phyloP scores from a whole-genome alignment of 805 yeast species.

The Cyberlindnera saturnus region DNA sequence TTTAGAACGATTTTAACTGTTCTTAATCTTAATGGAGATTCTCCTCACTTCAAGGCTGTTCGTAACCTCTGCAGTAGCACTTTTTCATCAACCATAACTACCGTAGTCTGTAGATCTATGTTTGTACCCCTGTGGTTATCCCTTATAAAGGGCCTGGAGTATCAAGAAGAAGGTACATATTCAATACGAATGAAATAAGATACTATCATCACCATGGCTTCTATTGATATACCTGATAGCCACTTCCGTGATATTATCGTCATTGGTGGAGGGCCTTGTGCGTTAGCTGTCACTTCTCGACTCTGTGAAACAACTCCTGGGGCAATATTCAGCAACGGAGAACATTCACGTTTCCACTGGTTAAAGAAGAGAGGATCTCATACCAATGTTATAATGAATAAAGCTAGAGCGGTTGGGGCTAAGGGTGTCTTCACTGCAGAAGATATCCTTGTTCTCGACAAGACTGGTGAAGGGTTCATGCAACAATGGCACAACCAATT shows the following conservation, averaged over 20 bases:
- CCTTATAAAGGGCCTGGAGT: no score
- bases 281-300: conserved; percentile 35
- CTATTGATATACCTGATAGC: conserved; percentile 6
- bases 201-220: no score
- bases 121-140: no score
- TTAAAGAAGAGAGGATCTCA: conserved; percentile 21
- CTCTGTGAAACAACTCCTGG: conserved; percentile 38
- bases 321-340: conserved; percentile 39
- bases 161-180: no score
- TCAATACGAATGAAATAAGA: no score
- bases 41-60: no score
- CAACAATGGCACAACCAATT: conserved; percentile 42
- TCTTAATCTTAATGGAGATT: no score
- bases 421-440: conserved; percentile 12
- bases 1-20: no score
- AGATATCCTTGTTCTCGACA: conserved; percentile 34
- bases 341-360: conserved; percentile 43
- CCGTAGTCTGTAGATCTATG: no score
- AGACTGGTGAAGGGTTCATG: conserved; percentile 26
- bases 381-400: conserved; percentile 2
- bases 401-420: conserved; percentile 1
- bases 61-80: no score
- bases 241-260: conserved; percentile 32
- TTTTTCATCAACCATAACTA: no score
- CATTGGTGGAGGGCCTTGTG: conserved; percentile 44